Evolutionary conservation across 2,329 filamentous ascomycete genomes (phyloP).

Genomic region (Venturia oleaginea): DNA sequence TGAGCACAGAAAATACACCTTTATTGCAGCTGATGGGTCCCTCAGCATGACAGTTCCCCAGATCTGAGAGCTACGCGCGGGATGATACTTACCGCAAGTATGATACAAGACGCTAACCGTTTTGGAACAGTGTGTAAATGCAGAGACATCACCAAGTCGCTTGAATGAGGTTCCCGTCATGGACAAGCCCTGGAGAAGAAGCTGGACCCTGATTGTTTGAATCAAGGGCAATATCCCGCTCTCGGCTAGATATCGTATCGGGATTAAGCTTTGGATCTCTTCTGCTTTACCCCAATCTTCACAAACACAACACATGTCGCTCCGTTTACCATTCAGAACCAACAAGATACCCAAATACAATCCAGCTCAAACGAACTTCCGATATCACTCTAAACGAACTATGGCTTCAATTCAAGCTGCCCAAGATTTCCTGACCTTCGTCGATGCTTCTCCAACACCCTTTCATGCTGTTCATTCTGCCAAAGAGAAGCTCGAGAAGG

Average conservation of each 20-base stretch:
- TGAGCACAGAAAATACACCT: too few species aligned
- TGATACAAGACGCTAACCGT: too few species aligned
- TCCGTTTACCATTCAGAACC: neutral
- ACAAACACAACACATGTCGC: neutral
- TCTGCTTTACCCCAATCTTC: neutral
- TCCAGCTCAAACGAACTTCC: neutral
- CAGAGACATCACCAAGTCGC: too few species aligned
- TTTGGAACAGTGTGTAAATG: too few species aligned
- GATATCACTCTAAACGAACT: neutral
- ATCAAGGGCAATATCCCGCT: neutral
- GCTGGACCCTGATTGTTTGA: too few species aligned
- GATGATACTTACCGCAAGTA: too few species aligned
- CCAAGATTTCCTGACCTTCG: slow-evolving; percentile 82
- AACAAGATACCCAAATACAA: neutral
- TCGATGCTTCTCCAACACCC: slow-evolving; percentile 94
- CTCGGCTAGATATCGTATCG: neutral
- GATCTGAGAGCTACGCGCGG: neutral
- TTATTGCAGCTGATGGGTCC: too few species aligned
- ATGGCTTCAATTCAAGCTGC: slow-evolving; percentile 38
- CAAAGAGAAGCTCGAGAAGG: slow-evolving; percentile 64
- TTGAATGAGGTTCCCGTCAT: too few species aligned
- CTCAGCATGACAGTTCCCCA: too few species aligned
- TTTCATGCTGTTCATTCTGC: slow-evolving; percentile 87
- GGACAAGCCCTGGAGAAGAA: too few species aligned
- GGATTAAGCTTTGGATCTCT: neutral